phyloP scores from a whole-genome alignment of 208 protist genomes.

The Crithidia brevicula region DNA sequence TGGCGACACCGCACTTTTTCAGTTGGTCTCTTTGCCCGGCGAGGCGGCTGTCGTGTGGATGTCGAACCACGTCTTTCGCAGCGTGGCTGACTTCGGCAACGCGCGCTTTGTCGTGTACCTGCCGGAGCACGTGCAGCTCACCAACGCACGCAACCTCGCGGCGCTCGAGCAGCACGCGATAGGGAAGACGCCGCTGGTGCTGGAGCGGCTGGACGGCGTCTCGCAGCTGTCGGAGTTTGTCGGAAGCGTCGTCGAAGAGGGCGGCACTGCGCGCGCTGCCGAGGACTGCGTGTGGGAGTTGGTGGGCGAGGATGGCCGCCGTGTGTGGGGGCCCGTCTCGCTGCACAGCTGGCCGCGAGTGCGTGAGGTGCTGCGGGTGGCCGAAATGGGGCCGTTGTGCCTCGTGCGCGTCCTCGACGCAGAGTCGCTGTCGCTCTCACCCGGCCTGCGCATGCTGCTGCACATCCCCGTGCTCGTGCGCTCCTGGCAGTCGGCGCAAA shows the following conservation, averaged over 20 bases:
- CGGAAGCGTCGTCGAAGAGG: constrained; percentile 23
- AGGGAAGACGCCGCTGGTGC: constrained; percentile 21
- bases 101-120: constrained; percentile 42
- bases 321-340: constrained; percentile 16
- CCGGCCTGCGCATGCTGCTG: constrained; percentile 13
- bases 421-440: constrained; percentile 17
- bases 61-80: constrained; percentile 26
- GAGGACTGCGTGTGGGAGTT: constrained; percentile 19
- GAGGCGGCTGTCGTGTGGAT: constrained; percentile 63
- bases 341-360: constrained; percentile 17
- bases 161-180: constrained; percentile 47
- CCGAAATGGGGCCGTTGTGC: constrained; percentile 16
- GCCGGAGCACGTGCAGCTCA: constrained; percentile 29
- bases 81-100: constrained; percentile 4
- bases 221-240: constrained; percentile 19
- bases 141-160: constrained; percentile 40
- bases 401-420: constrained; percentile 6
- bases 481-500: constrained; percentile 12
- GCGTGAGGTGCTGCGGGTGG: constrained; percentile 24
- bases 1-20: constrained; percentile 25
- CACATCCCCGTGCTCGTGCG: constrained; percentile 21
- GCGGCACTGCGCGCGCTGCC: constrained; percentile 2
- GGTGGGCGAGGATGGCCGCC: constrained; percentile 13
- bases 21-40: constrained; percentile 40
- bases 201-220: constrained; percentile 24